Evolutionary conservation across 441 rosid species (phyloP).

Genomic region (Eruca vesicaria): DNA sequence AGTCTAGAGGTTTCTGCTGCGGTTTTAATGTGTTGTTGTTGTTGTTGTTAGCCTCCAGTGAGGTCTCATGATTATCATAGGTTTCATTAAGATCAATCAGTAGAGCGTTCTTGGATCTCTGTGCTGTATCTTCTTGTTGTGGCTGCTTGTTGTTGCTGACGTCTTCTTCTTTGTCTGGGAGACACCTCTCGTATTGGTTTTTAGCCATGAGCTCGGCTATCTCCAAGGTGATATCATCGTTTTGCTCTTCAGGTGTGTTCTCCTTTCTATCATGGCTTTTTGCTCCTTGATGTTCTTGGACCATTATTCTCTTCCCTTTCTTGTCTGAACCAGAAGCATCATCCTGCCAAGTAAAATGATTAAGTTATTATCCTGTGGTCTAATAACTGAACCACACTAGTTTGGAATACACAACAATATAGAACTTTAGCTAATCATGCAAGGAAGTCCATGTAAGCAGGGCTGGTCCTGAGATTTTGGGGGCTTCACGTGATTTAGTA

Average conservation of each 20-base stretch:
- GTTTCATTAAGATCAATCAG: conserved; percentile 48
- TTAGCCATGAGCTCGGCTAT: not conserved
- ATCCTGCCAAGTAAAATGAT: conserved; percentile 47
- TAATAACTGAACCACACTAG: not conserved
- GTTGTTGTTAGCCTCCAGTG: conserved; percentile 33
- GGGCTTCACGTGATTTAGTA: not conserved
- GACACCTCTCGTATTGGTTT: not conserved
- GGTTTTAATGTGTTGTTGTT: not conserved
- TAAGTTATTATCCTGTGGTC: not conserved
- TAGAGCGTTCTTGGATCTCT: conserved; percentile 34
- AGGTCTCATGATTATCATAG: conserved; percentile 40
- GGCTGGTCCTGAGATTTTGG: not conserved
- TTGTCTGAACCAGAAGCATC: conserved; percentile 45
- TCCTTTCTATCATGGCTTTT: conserved; percentile 36
- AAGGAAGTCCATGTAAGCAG: too few species aligned
- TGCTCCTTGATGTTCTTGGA: not conserved
- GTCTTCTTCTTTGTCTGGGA: conserved; percentile 49
- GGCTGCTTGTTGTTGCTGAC: conserved; percentile 42
- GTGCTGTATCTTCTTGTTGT: conserved; percentile 32
- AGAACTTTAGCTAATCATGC: too few species aligned
- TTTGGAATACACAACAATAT: not conserved
- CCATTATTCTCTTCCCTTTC: conserved; percentile 42
- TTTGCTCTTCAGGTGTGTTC: conserved; percentile 51
- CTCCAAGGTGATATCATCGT: conserved; percentile 67
- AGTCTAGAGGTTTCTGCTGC: conserved; percentile 41